Base-by-base conservation (phyloP, 306 rosid species). In the Sechiopsis laciniata region DNA sequence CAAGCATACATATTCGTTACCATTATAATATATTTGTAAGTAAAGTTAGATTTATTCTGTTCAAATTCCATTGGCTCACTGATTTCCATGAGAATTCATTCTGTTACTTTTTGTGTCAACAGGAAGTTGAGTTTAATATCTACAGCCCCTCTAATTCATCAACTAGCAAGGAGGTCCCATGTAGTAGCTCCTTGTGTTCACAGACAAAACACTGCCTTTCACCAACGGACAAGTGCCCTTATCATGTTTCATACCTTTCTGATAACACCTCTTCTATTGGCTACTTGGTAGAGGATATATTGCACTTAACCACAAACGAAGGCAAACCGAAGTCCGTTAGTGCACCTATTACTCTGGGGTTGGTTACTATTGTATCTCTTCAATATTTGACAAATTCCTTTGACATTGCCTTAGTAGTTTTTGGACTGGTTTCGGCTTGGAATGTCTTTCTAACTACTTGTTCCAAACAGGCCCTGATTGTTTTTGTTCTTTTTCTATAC, bases 291-390 rank as follows among this genome's bases (percentile, higher is more conserved):
- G 92, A 94, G 76, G 99, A 94, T 75, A 86, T 91, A 53, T 75
- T 94, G 83, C 96, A 89, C 83, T 81, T 94, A 37, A 80, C 76
- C 55, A 78, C 96, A 40, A 89, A 91, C 62, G 92, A 84, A 75
- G 76, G 51, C 55, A 80, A 71, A 73, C 55, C 46, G 61, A 78
- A 86, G 42, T 66, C 50, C 29, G 70, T 75, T 29, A 77, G 84
- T 9, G 81, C 95, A 0, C 80, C 1, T 3, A 73, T 94, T 76
- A 84, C 95, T 71, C 87, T 94, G 16, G 99, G 99, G 99, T 90
- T 64, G 76, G 83, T 80, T 40, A 22, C 22, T 79, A 64, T 63
- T 32, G 37, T 55, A 32, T 74, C 50, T 32, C 55, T 80, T 76
- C 19, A 32, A n/a, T 64, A 64, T 10, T 66, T 42, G 55, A 66